These are phyloP conservation scores for Colletotrichum sp. DNA, from an alignment of 2,329 filamentous ascomycete genomes.

Conservation along the genomic window DNA sequence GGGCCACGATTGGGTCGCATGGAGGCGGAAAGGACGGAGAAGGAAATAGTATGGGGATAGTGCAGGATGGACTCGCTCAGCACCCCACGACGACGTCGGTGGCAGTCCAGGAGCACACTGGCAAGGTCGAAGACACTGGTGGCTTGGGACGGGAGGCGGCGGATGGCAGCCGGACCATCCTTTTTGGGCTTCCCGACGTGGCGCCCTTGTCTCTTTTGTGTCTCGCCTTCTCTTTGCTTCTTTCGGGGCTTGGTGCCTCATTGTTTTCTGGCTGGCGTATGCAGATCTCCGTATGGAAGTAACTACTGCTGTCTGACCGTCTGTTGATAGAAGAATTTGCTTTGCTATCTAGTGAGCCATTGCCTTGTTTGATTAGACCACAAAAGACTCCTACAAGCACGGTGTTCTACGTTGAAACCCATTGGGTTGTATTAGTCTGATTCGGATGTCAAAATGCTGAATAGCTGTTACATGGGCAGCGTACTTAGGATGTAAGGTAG, in stretches of 20 bases:
- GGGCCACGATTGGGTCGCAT: slow-evolving; percentile 12
- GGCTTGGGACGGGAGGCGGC: not conserved
- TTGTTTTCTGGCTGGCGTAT: not conserved
- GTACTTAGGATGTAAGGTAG: not conserved
- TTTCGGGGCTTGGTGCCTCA: not conserved
- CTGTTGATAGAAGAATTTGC: not conserved
- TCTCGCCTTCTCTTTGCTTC: not conserved
- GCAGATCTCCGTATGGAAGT: not conserved
- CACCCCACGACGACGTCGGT: not conserved
- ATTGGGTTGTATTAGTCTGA: not conserved
- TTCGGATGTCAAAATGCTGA: not conserved
- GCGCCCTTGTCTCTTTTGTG: not conserved
- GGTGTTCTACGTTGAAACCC: not conserved
- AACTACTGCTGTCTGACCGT: not conserved
- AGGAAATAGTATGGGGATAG: not conserved
- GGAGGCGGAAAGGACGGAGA: not conserved
- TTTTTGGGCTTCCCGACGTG: not conserved
- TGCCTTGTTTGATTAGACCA: not conserved
- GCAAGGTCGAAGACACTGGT: not conserved
- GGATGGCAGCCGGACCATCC: not conserved
- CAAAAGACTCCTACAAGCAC: not conserved
- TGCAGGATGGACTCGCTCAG: not conserved
- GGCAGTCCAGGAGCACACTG: not conserved
- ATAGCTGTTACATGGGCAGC: not conserved
- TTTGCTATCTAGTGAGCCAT: not conserved